These are phyloP conservation scores for Heliamphora exappendiculata DNA, from an alignment of 148 eudicot genomes.

Conservation along the genomic window DNA sequence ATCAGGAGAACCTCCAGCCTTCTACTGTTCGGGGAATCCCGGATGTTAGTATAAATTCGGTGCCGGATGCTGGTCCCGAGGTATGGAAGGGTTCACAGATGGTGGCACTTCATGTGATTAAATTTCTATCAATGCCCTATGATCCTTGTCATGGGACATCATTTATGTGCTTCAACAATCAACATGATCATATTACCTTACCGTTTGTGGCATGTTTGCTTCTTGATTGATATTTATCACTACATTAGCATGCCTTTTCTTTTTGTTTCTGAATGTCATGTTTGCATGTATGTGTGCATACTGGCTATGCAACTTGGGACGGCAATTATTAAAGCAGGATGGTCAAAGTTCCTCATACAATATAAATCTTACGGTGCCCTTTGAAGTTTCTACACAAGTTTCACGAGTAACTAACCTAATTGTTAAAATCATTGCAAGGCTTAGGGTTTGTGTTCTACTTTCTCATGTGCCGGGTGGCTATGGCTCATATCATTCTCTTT, in stretches of 20 bases:
- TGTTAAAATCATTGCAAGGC: neutral
- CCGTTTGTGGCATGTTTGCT: neutral
- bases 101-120: neutral
- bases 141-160: neutral
- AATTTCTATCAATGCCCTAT: neutral
- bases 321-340: neutral
- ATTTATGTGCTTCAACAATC: neutral
- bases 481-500: no score
- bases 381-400: neutral
- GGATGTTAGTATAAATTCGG: conserved; percentile 74
- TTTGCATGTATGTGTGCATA: neutral
- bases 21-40: conserved; percentile 95
- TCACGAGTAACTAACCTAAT: neutral
- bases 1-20: conserved; percentile 73
- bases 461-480: no score
- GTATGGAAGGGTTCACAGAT: conserved; percentile 24
- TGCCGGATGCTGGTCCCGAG: conserved; percentile 43
- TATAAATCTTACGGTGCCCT: neutral
- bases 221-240: neutral
- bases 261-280: no score
- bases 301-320: neutral
- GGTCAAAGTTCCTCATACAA: neutral
- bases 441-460: neutral
- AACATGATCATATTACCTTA: neutral
- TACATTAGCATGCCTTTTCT: no score